These are phyloP conservation scores for Blastobotrys peoriensis DNA, from an alignment of 805 yeast genomes.

Conservation along the genomic window DNA sequence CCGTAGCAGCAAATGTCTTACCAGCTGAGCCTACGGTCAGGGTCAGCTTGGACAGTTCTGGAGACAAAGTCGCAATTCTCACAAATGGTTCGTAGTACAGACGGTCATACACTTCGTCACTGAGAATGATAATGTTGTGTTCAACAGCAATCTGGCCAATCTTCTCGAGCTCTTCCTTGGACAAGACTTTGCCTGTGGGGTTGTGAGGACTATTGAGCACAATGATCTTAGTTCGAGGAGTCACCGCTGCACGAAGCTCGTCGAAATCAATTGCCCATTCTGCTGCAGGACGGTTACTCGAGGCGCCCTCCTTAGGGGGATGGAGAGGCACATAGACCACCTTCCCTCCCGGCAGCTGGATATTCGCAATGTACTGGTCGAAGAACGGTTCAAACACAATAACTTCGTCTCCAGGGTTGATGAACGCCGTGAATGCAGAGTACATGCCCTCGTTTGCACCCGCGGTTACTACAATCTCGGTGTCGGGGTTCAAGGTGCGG, in stretches of 20 bases:
- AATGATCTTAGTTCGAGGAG: slow-evolving; percentile 73
- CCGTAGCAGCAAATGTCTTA: slow-evolving; percentile 97
- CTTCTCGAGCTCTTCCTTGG: slow-evolving; percentile 60
- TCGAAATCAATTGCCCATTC: slow-evolving; percentile 86
- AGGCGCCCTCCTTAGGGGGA: slow-evolving; percentile 68
- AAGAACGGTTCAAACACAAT: slow-evolving; percentile 96
- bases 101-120: slow-evolving; percentile 95
- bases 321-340: slow-evolving; percentile 80
- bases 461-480: slow-evolving; percentile 76
- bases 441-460: slow-evolving; percentile 98
- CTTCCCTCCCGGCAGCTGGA: slow-evolving; percentile 89
- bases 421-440: slow-evolving; percentile 74
- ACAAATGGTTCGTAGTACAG: slow-evolving; percentile 72
- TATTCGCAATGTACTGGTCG: slow-evolving; percentile 92
- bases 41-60: slow-evolving; percentile 73
- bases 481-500: slow-evolving; percentile 45
- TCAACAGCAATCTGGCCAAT: slow-evolving; percentile 82
- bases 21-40: slow-evolving; percentile 96
- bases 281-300: slow-evolving; percentile 61
- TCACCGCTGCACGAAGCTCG: slow-evolving; percentile 65
- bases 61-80: slow-evolving; percentile 75
- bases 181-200: slow-evolving; percentile 89
- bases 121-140: slow-evolving; percentile 72
- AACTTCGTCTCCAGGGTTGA: slow-evolving; percentile 87
- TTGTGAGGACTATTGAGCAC: slow-evolving; percentile 93